Conservation (phyloP, 371 early-diverging fungal species). For the Mortierella sp. region DNA sequence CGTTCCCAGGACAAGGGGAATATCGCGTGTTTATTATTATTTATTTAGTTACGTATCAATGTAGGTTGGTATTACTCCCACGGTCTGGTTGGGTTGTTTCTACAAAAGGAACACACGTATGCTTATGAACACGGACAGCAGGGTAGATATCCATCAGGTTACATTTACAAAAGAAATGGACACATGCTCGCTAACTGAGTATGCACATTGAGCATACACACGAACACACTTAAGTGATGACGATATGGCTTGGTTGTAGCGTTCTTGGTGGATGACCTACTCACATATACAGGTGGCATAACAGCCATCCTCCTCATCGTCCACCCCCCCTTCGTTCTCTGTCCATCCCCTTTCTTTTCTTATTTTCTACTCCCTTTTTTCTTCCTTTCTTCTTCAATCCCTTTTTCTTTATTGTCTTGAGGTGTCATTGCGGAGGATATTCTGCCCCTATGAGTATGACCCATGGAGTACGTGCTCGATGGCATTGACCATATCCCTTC, state of each 20-base stretch:
- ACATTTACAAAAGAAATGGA: background rate
- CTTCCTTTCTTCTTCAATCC: background rate
- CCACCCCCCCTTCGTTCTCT: background rate
- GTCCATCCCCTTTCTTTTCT: background rate
- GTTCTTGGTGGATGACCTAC: conserved; percentile 4
- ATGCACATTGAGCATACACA: background rate
- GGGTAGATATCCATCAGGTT: background rate
- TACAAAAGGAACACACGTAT: too few species aligned
- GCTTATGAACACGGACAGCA: background rate
- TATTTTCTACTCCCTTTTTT: background rate
- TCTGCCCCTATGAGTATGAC: background rate
- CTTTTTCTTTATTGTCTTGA: background rate
- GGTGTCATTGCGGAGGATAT: background rate
- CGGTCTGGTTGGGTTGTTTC: background rate
- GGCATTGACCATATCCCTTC: background rate
- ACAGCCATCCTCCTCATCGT: background rate
- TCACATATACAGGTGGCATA: background rate
- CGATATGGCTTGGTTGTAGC: background rate
- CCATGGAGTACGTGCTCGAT: background rate
- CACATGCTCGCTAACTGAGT: background rate
- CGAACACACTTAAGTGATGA: background rate
- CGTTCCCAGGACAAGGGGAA: background rate
- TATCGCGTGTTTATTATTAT: too few species aligned
- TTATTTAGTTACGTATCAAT: background rate
- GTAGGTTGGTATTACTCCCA: background rate